These are phyloP conservation scores for Sugiyamaella boreocaroliniensis DNA, from an alignment of 805 yeast genomes.

Conservation along the genomic window DNA sequence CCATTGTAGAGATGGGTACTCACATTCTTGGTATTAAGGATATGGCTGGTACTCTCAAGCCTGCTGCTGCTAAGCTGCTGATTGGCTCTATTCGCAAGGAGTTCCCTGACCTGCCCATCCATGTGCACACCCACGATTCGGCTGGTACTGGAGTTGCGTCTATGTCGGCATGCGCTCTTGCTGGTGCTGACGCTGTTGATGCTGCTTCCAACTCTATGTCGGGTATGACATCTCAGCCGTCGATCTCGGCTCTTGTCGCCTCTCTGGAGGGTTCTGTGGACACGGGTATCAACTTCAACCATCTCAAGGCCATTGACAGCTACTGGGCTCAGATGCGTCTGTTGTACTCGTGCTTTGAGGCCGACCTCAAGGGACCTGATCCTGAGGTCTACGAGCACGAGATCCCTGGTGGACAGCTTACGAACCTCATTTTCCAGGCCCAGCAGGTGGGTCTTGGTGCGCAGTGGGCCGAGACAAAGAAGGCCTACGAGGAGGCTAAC, in stretches of 20 bases:
- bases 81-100: slow-evolving; percentile 74
- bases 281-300: slow-evolving; percentile 59
- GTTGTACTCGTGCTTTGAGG: slow-evolving; percentile 93
- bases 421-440: slow-evolving; percentile 97
- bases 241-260: slow-evolving; percentile 86
- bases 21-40: slow-evolving; percentile 97
- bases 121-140: slow-evolving; percentile 98
- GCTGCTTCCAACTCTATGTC: slow-evolving; percentile 97
- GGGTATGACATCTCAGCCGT: slow-evolving; percentile 98
- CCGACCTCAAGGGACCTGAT: slow-evolving; percentile 98
- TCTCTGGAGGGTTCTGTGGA: slow-evolving; percentile 82
- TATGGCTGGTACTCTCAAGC: slow-evolving; percentile 99
- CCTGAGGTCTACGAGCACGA: slow-evolving; percentile 98
- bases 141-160: slow-evolving; percentile 99
- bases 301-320: slow-evolving; percentile 77
- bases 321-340: slow-evolving; percentile 99
- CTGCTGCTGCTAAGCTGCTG: slow-evolving; percentile 80
- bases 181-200: slow-evolving; percentile 98
- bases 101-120: slow-evolving; percentile 93
- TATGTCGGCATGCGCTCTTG: slow-evolving; percentile 86
- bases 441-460: slow-evolving; percentile 97
- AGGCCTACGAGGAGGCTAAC: slow-evolving; percentile 89
- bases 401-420: slow-evolving; percentile 99
- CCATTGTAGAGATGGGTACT: slow-evolving; percentile 88
- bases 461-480: slow-evolving; percentile 94